A percentile compares a stretch with the other conserved stretches of the same genome.
Evolutionary conservation across 1,284 basidiomycete genomes (phyloP).

Genomic region (Lignosus rhinocerotis): DNA sequence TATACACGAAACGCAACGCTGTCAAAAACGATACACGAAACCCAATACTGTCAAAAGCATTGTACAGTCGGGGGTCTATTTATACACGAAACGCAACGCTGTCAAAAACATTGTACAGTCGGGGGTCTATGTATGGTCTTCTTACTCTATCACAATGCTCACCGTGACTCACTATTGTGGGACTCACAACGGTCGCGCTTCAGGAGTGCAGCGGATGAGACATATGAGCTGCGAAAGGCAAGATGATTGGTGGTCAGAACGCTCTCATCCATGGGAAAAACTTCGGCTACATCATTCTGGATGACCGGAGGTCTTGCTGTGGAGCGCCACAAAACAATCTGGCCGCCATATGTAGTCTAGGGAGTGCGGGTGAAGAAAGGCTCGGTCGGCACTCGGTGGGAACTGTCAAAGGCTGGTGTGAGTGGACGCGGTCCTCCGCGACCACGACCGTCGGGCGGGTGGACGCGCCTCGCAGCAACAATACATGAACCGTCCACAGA

Average conservation of each 20-base stretch:
- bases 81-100: too few relatives aligned
- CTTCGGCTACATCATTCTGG: conserved; percentile 7
- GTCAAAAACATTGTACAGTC: background rate
- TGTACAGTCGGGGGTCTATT: background rate
- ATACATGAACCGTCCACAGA: conserved; percentile 1
- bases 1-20: too few relatives aligned
- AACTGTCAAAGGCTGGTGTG: background rate
- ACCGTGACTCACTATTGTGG: background rate
- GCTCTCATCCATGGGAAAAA: conserved; percentile 11
- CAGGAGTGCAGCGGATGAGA: background rate
- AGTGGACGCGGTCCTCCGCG: conserved; percentile 3
- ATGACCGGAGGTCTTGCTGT: background rate
- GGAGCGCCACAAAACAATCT: background rate
- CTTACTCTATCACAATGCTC: conserved; percentile 1
- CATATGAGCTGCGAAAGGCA: conserved; percentile 6
- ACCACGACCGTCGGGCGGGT: conserved; percentile 20
- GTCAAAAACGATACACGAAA: too few relatives aligned
- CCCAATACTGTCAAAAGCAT: too few relatives aligned
- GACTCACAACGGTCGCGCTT: background rate
- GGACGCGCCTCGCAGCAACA: conserved; percentile 2
- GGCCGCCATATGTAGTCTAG: background rate
- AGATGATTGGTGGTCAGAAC: conserved; percentile 9
- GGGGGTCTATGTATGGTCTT: background rate
- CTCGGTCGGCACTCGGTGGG: background rate
- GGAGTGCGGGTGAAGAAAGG: conserved; percentile 1